phyloP scores from a whole-genome alignment of 1,284 basidiomycete genomes.

The Pseudozyma thailandica region DNA sequence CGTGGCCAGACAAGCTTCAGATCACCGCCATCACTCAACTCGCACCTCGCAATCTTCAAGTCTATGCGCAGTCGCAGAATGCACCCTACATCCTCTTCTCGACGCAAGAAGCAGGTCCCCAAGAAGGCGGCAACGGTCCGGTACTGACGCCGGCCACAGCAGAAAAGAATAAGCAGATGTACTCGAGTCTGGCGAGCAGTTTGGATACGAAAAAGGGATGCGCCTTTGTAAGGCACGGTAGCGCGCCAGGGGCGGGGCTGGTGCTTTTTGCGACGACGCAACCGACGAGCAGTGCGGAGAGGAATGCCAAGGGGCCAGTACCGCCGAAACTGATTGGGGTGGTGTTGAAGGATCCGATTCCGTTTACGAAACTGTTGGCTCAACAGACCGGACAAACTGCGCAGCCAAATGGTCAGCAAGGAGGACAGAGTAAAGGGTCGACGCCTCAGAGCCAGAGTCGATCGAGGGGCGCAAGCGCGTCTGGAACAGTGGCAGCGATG shows the following conservation, averaged over 20 bases:
- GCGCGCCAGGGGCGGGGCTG: constrained; percentile 43
- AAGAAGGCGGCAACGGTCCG: constrained; percentile 1
- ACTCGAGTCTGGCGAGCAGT: constrained; percentile 45
- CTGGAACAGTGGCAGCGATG: not conserved
- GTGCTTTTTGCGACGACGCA: constrained; percentile 51
- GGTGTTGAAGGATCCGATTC: constrained; percentile 52
- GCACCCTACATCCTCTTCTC: constrained; percentile 54
- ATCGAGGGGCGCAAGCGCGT: constrained; percentile 12
- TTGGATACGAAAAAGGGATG: constrained; percentile 56
- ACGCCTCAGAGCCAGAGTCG: not conserved
- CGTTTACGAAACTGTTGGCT: constrained; percentile 41
- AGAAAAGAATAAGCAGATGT: constrained; percentile 58
- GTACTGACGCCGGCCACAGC: constrained; percentile 31
- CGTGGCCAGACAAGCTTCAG: constrained; percentile 50
- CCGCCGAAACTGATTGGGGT: constrained; percentile 51
- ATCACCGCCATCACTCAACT: constrained; percentile 51
- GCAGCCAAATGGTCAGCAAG: not conserved
- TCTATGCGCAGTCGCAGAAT: constrained; percentile 44
- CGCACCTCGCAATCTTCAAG: constrained; percentile 41
- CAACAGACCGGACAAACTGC: constrained; percentile 13
- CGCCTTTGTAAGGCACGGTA: constrained; percentile 53
- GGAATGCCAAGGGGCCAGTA: constrained; percentile 4
- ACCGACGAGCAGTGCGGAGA: constrained; percentile 38
- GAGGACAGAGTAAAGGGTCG: not conserved
- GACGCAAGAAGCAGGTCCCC: constrained; percentile 13